These are phyloP conservation scores for Vanderwaltozyma tropicalis DNA, from an alignment of 805 yeast species.

Conservation along the genomic window DNA sequence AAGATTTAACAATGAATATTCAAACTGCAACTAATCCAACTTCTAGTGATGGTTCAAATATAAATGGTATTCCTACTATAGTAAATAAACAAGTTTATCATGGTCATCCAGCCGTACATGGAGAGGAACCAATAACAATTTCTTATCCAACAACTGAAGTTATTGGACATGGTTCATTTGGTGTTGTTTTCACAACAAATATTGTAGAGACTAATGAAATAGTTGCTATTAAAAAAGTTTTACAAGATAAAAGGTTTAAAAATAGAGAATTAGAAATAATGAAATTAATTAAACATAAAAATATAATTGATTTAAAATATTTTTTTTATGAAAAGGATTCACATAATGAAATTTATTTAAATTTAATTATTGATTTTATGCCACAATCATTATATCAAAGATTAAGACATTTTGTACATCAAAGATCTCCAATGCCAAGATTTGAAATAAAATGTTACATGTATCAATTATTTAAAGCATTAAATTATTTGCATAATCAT, in stretches of 20 bases:
- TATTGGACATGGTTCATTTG: conserved; percentile 99
- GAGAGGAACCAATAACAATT: conserved; percentile 33
- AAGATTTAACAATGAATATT: neutral
- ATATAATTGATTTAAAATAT: conserved; percentile 79
- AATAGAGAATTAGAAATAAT: conserved; percentile 92
- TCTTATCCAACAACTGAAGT: conserved; percentile 75
- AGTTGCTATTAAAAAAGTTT: conserved; percentile 92
- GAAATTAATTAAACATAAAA: conserved; percentile 78
- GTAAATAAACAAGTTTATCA: conserved; percentile 25
- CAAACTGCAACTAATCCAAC: neutral
- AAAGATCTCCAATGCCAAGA: conserved; percentile 72
- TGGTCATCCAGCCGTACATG: conserved; percentile 6
- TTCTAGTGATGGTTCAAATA: too few relatives aligned
- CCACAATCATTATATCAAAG: conserved; percentile 96
- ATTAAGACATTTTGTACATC: conserved; percentile 70
- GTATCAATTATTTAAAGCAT: conserved; percentile 63
- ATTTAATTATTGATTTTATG: conserved; percentile 80
- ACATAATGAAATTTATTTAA: conserved; percentile 54
- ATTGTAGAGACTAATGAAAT: conserved; percentile 62
- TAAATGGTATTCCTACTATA: conserved; percentile 5
- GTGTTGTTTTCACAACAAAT: conserved; percentile 87
- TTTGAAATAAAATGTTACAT: conserved; percentile 82
- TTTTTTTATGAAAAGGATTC: conserved; percentile 73
- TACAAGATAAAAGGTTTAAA: conserved; percentile 89
- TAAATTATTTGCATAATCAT: conserved; percentile 65